These are phyloP conservation scores for Hypoxylon rickii DNA, from an alignment of 495 filamentous ascomycete genomes.

Conservation along the genomic window DNA sequence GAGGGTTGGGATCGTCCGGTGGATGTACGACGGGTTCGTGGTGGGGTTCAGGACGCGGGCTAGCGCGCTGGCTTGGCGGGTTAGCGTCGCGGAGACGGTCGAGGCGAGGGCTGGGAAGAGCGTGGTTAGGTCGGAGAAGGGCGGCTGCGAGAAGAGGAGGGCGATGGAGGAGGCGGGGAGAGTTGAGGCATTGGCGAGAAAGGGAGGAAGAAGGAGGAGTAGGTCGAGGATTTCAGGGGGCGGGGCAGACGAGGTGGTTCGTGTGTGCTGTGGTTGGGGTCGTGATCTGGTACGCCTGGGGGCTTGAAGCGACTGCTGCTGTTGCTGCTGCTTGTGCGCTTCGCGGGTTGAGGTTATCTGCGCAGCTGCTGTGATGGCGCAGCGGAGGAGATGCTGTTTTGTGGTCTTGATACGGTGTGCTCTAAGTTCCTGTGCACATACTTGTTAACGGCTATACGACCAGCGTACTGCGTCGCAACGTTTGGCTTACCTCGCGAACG, in stretches of 20 bases:
- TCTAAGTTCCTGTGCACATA: slow-evolving; percentile 43
- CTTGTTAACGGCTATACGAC: no score
- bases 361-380: slow-evolving; percentile 43
- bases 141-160: slow-evolving; percentile 47
- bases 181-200: slow-evolving; percentile 33
- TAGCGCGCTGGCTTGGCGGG: slow-evolving; percentile 44
- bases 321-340: slow-evolving; percentile 8
- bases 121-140: slow-evolving; percentile 44
- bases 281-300: slow-evolving; percentile 34
- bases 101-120: slow-evolving; percentile 47
- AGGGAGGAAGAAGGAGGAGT: slow-evolving; percentile 47
- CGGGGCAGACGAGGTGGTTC: slow-evolving; percentile 22
- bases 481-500: slow-evolving; percentile 54
- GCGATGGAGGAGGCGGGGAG: slow-evolving; percentile 29
- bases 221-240: slow-evolving; percentile 48
- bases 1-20: slow-evolving; percentile 52
- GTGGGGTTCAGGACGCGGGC: slow-evolving; percentile 51
- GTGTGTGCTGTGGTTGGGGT: slow-evolving; percentile 17
- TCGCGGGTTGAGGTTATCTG: slow-evolving; percentile 20
- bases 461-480: no score
- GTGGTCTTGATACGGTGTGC: slow-evolving; percentile 46
- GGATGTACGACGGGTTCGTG: slow-evolving; percentile 59
- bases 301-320: slow-evolving; percentile 38
- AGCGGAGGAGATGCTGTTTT: slow-evolving; percentile 45
- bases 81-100: slow-evolving; percentile 48